Evolutionary conservation across 805 yeast species (phyloP).

Genomic region (Saccharomycopsis guyanensis): DNA sequence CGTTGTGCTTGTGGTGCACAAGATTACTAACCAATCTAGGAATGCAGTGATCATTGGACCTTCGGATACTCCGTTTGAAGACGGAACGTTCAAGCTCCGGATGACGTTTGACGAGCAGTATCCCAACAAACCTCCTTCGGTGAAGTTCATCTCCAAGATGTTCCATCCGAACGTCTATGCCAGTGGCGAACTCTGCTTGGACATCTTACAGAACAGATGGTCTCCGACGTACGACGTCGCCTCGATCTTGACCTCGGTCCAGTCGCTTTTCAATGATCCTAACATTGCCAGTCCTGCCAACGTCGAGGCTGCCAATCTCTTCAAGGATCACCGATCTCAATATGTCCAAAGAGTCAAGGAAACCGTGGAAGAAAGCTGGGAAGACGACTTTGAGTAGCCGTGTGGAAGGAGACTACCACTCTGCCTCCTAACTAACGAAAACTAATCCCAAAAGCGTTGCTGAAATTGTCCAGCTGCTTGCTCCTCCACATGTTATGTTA

Average conservation of each 20-base stretch:
- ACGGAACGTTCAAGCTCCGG: conserved; percentile 85
- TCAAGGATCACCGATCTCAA: conserved; percentile 90
- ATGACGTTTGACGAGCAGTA: conserved; percentile 93
- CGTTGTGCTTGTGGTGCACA: background rate
- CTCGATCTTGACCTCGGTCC: conserved; percentile 87
- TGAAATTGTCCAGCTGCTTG: no score
- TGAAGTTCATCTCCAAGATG: conserved; percentile 87
- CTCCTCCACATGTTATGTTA: no score
- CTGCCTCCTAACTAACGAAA: no score
- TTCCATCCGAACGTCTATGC: conserved; percentile 98
- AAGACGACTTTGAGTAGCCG: conserved; percentile 44
- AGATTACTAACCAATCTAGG: conserved; percentile 28
- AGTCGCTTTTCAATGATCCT: conserved; percentile 88
- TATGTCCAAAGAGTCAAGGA: conserved; percentile 87
- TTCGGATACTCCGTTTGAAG: conserved; percentile 95
- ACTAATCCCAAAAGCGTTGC: no score
- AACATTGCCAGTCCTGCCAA: conserved; percentile 96
- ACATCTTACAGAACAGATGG: conserved; percentile 95
- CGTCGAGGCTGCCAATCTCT: conserved; percentile 93
- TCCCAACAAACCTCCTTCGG: conserved; percentile 94
- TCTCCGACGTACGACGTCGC: conserved; percentile 97
- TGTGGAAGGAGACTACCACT: background rate
- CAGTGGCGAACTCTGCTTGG: conserved; percentile 90
- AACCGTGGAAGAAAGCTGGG: conserved; percentile 95
- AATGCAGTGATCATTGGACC: conserved; percentile 98